These are phyloP conservation scores for Nitzschia inconspicua DNA, from an alignment of 108 stramenopile genomes.

Conservation along the genomic window DNA sequence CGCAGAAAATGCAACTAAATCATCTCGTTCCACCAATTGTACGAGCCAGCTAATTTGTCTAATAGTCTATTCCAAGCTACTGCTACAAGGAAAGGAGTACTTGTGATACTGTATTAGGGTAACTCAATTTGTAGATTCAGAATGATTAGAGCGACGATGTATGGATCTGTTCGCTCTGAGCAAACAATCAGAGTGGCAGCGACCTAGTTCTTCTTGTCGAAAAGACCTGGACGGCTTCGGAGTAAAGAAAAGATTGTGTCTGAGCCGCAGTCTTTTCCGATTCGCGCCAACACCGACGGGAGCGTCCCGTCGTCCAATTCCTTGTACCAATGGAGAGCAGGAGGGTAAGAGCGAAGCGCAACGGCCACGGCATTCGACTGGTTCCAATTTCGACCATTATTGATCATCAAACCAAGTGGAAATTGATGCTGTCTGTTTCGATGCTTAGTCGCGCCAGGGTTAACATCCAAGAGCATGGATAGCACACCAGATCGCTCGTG, in stretches of 20 bases:
- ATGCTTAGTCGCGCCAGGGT: conserved; percentile 28
- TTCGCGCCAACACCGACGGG: conserved; percentile 28
- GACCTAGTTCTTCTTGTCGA: background rate
- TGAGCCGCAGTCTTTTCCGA: conserved; percentile 31
- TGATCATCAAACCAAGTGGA: conserved; percentile 45
- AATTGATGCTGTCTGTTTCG: conserved; percentile 39
- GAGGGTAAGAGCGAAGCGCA: conserved; percentile 34
- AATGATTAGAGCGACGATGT: too few relatives aligned
- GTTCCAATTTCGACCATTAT: conserved; percentile 41
- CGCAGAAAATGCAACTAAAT: too few relatives aligned
- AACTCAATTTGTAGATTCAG: too few relatives aligned
- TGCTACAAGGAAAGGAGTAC: too few relatives aligned
- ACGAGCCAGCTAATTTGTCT: too few relatives aligned
- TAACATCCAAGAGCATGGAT: conserved; percentile 28
- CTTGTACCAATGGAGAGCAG: conserved; percentile 43
- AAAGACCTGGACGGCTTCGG: conserved; percentile 30
- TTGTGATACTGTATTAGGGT: too few relatives aligned
- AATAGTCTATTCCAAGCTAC: too few relatives aligned
- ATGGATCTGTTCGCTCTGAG: too few relatives aligned
- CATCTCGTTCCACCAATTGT: too few relatives aligned
- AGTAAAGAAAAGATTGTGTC: conserved; percentile 36
- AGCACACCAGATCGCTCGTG: conserved; percentile 37
- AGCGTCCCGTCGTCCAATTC: conserved; percentile 25
- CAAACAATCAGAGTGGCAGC: too few relatives aligned
- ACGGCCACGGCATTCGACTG: conserved; percentile 22